These are phyloP conservation scores for Papiliotrema fonsecae DNA, from an alignment of 1,284 basidiomycete species.

Conservation along the genomic window DNA sequence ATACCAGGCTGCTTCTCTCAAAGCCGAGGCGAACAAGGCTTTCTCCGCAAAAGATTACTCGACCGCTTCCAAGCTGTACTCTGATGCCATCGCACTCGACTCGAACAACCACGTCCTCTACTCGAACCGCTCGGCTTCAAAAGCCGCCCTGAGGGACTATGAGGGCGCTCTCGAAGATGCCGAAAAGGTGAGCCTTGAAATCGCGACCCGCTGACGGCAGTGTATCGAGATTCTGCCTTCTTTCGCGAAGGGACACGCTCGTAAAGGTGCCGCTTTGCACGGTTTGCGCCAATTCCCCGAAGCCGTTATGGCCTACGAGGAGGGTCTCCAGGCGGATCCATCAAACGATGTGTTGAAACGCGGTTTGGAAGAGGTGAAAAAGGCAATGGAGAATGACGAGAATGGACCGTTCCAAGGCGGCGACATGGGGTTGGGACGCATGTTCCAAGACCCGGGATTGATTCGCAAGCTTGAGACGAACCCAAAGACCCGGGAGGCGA, in stretches of 20 bases:
- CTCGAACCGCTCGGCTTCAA: conserved; percentile 88
- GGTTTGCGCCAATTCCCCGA: conserved; percentile 74
- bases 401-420: conserved; percentile 31
- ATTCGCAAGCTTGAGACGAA: conserved; percentile 77
- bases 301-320: conserved; percentile 63
- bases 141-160: conserved; percentile 77
- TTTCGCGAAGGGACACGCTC: conserved; percentile 87
- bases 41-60: conserved; percentile 91
- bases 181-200: conserved; percentile 62
- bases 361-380: conserved; percentile 78
- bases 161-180: conserved; percentile 78
- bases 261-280: conserved; percentile 93
- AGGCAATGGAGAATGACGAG: conserved; percentile 53
- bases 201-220: conserved; percentile 21
- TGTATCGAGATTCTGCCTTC: conserved; percentile 68
- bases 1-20: conserved; percentile 61
- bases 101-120: conserved; percentile 80
- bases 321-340: conserved; percentile 70
- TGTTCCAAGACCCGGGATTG: conserved; percentile 82
- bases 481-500: conserved; percentile 75
- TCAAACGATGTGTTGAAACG: conserved; percentile 76
- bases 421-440: conserved; percentile 60
- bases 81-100: conserved; percentile 80
- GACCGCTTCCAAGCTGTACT: conserved; percentile 74
- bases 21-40: conserved; percentile 93